Evolutionary conservation across 768 basidiomycete genomes (phyloP).

Genomic region (Collybia mongolica): DNA sequence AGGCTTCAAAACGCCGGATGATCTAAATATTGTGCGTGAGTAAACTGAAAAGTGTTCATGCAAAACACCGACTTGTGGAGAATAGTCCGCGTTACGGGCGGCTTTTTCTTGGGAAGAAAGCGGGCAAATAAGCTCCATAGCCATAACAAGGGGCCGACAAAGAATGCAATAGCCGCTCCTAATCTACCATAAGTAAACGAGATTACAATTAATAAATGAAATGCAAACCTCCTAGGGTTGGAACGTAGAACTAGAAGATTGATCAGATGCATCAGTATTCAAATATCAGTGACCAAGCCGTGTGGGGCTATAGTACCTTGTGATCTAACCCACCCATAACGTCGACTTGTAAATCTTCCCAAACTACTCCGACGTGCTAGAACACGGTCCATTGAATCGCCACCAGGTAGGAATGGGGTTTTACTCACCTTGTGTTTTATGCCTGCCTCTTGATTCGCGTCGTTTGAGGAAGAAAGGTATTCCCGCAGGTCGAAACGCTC

Average conservation of each 20-base stretch:
- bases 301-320: constrained; percentile 40
- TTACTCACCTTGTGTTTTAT: constrained; percentile 60
- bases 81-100: constrained; percentile 46
- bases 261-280: neutral
- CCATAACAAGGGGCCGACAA: constrained; percentile 49
- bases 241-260: constrained; percentile 46
- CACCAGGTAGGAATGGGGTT: neutral
- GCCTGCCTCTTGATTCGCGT: constrained; percentile 62
- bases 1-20: constrained; percentile 68
- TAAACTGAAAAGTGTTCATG: neutral
- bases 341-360: constrained; percentile 67
- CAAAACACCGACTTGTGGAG: constrained; percentile 48
- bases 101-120: constrained; percentile 34
- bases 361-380: constrained; percentile 70
- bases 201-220: neutral
- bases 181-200: neutral
- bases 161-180: constrained; percentile 56
- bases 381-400: neutral
- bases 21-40: constrained; percentile 29
- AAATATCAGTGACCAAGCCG: neutral
- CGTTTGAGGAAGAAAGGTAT: constrained; percentile 66
- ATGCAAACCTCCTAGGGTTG: constrained; percentile 57
- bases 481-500: constrained; percentile 62
- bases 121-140: constrained; percentile 40
- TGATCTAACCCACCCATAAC: constrained; percentile 53